These are phyloP conservation scores for Beauveria varroae DNA, from an alignment of 2,329 filamentous ascomycete genomes.

Conservation along the genomic window DNA sequence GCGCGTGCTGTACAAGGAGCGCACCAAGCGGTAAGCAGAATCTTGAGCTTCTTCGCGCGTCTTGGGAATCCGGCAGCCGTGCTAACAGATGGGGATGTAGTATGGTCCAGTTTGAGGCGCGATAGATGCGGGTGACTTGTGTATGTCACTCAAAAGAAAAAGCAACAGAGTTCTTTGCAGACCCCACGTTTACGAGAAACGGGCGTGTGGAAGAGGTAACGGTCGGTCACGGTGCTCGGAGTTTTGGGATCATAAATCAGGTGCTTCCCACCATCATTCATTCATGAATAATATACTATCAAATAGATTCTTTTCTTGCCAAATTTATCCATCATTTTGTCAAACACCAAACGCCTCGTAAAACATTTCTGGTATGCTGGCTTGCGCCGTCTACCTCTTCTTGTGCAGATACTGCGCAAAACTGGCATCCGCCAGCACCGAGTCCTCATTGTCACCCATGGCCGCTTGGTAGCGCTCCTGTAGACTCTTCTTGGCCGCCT, in stretches of 20 bases:
- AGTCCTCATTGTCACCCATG: slow-evolving; percentile 50
- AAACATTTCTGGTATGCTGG: neutral
- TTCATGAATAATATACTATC: slow-evolving; percentile 1
- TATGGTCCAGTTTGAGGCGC: slow-evolving; percentile 98
- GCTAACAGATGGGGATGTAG: slow-evolving; percentile 39
- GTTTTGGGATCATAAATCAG: slow-evolving; percentile 8
- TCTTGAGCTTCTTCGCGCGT: neutral
- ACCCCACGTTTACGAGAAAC: neutral
- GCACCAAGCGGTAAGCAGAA: slow-evolving; percentile 78
- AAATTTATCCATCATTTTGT: neutral
- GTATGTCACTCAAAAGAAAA: neutral
- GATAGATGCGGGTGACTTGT: slow-evolving; percentile 38
- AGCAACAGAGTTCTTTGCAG: neutral
- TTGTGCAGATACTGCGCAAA: slow-evolving; percentile 53
- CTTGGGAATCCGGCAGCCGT: neutral
- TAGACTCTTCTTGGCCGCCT: slow-evolving; percentile 56
- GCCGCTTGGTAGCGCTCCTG: slow-evolving; percentile 72
- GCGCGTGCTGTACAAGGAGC: slow-evolving; percentile 92
- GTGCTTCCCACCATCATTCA: neutral
- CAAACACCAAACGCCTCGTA: slow-evolving; percentile 18
- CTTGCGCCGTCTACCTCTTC: slow-evolving; percentile 24
- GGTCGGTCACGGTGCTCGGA: neutral
- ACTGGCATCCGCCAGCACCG: slow-evolving; percentile 47
- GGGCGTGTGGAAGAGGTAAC: neutral
- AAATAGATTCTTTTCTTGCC: neutral